These are phyloP conservation scores for Apiospora marii DNA, from an alignment of 2,329 filamentous ascomycete species.

Conservation along the genomic window DNA sequence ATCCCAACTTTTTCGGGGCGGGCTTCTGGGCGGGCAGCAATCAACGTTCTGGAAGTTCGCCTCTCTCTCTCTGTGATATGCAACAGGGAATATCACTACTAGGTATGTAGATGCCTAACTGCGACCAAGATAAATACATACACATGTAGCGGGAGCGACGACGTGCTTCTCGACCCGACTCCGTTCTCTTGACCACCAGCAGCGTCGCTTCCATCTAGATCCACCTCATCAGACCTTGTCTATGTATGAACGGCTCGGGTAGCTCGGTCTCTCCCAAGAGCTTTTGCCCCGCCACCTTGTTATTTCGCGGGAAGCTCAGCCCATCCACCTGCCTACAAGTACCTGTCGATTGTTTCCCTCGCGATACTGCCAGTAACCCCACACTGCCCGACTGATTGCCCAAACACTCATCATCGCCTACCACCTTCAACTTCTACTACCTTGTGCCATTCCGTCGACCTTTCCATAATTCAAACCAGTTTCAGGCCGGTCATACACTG, in stretches of 20 bases:
- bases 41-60: constrained; percentile 9
- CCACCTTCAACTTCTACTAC: not conserved
- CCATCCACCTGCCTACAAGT: not conserved
- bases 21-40: not conserved
- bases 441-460: not conserved
- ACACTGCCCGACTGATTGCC: not conserved
- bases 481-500: not conserved
- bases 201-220: not conserved
- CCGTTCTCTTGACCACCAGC: not conserved
- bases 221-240: constrained; percentile 1
- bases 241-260: constrained; percentile 5
- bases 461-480: not conserved
- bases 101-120: not conserved
- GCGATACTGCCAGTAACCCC: not conserved
- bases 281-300: not conserved
- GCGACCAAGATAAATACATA: not conserved
- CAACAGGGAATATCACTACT: not conserved
- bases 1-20: constrained; percentile 1
- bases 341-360: constrained; percentile 8
- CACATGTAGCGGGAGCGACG: not conserved
- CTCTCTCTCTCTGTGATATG: not conserved
- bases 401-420: constrained; percentile 5
- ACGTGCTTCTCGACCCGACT: not conserved
- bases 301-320: constrained; percentile 5
- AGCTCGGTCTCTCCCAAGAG: constrained; percentile 9